These are phyloP conservation scores for Podila horticola DNA, from an alignment of 192 early-diverging fungal species.

Conservation along the genomic window DNA sequence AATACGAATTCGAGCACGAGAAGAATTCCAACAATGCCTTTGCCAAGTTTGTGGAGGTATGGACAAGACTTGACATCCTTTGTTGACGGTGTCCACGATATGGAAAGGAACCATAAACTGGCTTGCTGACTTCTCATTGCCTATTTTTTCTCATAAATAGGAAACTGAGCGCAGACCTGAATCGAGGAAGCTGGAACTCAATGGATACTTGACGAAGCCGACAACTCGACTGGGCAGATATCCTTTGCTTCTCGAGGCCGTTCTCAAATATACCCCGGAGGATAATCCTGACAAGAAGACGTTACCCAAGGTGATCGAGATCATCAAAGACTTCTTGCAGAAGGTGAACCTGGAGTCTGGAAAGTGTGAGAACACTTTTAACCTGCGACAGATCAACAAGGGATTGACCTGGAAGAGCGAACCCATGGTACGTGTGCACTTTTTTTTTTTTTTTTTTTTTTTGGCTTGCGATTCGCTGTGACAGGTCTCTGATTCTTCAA, in stretches of 20 bases:
- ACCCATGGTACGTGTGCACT: slow-evolving; percentile 28
- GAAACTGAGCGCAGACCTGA: slow-evolving; percentile 79
- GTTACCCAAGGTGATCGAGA: slow-evolving; percentile 77
- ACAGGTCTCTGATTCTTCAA: neutral
- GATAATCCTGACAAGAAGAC: slow-evolving; percentile 81
- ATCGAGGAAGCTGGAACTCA: slow-evolving; percentile 83
- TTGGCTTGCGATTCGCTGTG: neutral
- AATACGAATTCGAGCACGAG: slow-evolving; percentile 86
- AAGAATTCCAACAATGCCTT: slow-evolving; percentile 72
- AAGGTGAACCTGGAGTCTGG: slow-evolving; percentile 91
- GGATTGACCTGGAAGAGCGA: slow-evolving; percentile 69
- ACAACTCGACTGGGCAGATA: slow-evolving; percentile 91
- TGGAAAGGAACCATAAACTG: too few species aligned
- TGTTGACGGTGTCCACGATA: neutral
- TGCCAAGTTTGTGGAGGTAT: slow-evolving; percentile 80
- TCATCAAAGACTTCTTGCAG: slow-evolving; percentile 77
- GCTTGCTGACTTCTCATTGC: too few species aligned
- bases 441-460: too few species aligned
- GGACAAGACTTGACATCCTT: neutral
- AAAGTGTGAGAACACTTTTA: slow-evolving; percentile 87
- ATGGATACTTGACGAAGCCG: slow-evolving; percentile 89
- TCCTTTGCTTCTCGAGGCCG: slow-evolving; percentile 81
- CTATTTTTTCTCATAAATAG: slow-evolving; percentile 37
- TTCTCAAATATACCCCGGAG: slow-evolving; percentile 85
- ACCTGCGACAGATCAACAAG: slow-evolving; percentile 78